Base-by-base conservation (phyloP, 768 basidiomycete species). In the Collybiopsis confluens region DNA sequence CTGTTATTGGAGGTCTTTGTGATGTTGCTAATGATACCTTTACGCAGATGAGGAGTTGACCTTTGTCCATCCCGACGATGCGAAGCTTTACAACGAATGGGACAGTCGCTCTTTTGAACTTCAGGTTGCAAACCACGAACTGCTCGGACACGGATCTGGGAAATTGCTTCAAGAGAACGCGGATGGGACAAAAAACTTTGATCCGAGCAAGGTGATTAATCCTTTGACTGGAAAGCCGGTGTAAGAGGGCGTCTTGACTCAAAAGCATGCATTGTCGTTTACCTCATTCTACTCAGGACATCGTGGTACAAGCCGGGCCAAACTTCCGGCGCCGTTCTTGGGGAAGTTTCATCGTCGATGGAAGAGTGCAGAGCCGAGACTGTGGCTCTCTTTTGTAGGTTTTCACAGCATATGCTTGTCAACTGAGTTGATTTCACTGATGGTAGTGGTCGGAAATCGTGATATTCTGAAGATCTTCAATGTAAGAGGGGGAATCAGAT, bases 351-450 rank as follows among this genome's bases (percentile, higher is more conserved):
- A 3, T 92, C 91, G 0, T 93, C 92, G 1, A 82, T 93, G 81
- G 92, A 94, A 68, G 92, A 94, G 71, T 93, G 92, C 60, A 83
- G 92, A n/a, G 92, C 92, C 8, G 92, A 95, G 70, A 79, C 89
- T 2, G 92, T 92, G 20, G 88, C 88, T 0, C 72, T 94, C 38
- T 93, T 82, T 70, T 77, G 90, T 88, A 62, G 72, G 82, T 70
- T 8, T 46, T 15, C 33, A 33, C 37, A 30, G 46, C 11, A 33
- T 40, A n/a, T 28, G 54, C 5, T 55, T 35, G 42, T 51, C 36
- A 11, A 15, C 11, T 49, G 18, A 27, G 16, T 8, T 16, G 6
- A 24, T 51, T 20, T n/a, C n/a, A n/a, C 30, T 45, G 15, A 15
- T 3, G 36, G 3, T 53, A 90, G 90, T 91, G 59, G 84, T 81